Percentiles rank a stretch among this genome's conserved stretches.
Evolutionary conservation across 2,329 filamentous ascomycete genomes (phyloP).

Genomic region (Trichoderma breve): DNA sequence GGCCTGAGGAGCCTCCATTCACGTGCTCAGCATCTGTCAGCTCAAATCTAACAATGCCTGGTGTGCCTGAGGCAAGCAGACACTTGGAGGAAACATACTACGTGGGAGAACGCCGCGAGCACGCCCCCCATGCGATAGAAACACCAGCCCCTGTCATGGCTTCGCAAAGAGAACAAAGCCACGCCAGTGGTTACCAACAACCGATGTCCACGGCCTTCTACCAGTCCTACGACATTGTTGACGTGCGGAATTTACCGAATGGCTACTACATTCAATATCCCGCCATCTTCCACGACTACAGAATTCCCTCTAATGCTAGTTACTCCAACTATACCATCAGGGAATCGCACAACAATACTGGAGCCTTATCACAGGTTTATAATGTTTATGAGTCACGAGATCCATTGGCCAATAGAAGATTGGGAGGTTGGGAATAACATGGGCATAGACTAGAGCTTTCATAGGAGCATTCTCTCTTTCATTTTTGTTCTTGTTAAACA

Average conservation of each 20-base stretch:
- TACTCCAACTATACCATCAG: constrained; percentile 19
- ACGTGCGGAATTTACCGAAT: constrained; percentile 44
- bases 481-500: neutral
- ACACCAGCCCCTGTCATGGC: neutral
- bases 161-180: neutral
- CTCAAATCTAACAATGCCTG: constrained; percentile 26
- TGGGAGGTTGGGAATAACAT: neutral
- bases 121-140: neutral
- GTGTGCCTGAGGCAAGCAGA: neutral
- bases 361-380: constrained; percentile 22
- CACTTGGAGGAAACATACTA: neutral
- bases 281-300: constrained; percentile 30
- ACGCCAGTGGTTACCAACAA: neutral
- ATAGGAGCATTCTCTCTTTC: neutral
- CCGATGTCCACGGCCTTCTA: neutral
- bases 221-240: constrained; percentile 37
- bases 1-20: constrained; percentile 75
- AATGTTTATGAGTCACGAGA: constrained; percentile 48
- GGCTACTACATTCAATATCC: constrained; percentile 48
- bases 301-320: constrained; percentile 29
- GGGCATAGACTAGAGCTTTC: neutral
- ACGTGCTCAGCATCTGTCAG: constrained; percentile 34
- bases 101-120: neutral
- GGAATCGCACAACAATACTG: neutral
- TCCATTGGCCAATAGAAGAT: constrained; percentile 29